Base-by-base conservation (phyloP, 2,329 filamentous ascomycete species). In the Triangularia setosa region DNA sequence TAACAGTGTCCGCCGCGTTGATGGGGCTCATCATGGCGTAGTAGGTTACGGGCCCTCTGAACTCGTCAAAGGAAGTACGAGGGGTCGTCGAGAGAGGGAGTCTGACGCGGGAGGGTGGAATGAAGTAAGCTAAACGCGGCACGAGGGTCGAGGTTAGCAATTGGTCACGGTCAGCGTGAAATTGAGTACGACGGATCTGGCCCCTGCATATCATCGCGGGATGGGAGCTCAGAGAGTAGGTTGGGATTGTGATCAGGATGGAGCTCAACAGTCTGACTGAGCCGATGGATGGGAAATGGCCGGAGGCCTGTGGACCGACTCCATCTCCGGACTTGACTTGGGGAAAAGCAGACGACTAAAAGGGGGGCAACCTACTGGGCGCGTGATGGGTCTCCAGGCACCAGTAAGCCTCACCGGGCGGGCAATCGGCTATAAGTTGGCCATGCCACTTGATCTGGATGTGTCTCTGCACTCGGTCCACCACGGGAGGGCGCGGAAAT, bases 301-400 rank as follows among this genome's bases (percentile, higher is more conserved):
- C 6, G n/a, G 7, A 21, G n/a, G 40, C n/a, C n/a, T 18, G 40
- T 48, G 40, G 40, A 48, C 40, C 40, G 18, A 48, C 40, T 48
- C 40, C 40, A 21, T 48, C 40, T 48, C 40, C 40, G 40, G 40
- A 48, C 40, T 48, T 9, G 40, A 55, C 52, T 8, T 25, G 33
- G 54, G 33, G 56, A 65, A 55, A 60, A 68, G 11, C 8, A 35
- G 54, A 52, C 24, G 14, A n/a, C 40, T 16, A 28, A 53, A 56
- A 23, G 18, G 27, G 52, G 25, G 40, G 40, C 24, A 55, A 77
- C 78, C 57, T 70, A 85, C 83, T 87, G 4, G 86, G 86, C 33
- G 86, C 84, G 69, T 88, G 85, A 68, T 84, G 83, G 18, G 85
- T 87, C 73, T 88, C 85, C 33, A 88, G 76, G 3, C 86, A 84